These are phyloP conservation scores for Rosa chinensis DNA, from an alignment of 306 rosid genomes.

Conservation along the genomic window DNA sequence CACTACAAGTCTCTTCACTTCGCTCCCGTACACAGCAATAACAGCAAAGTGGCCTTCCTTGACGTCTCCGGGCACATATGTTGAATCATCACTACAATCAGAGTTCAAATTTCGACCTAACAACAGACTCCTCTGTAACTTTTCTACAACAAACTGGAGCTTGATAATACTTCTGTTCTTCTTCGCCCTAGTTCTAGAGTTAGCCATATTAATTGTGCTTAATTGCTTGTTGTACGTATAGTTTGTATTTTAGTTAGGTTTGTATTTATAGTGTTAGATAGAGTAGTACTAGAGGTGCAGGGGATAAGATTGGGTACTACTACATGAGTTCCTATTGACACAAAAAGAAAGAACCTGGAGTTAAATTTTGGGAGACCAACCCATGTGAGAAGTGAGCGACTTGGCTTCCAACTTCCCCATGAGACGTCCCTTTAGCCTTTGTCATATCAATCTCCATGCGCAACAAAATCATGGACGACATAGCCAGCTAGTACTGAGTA, in stretches of 20 bases:
- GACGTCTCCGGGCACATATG: constrained; percentile 63
- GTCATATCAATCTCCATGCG: constrained; percentile 37
- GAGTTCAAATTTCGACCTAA: constrained; percentile 22
- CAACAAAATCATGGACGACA: constrained; percentile 18
- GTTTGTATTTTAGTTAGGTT: background rate
- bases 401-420: constrained; percentile 29
- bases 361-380: constrained; percentile 43
- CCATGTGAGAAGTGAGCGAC: constrained; percentile 47
- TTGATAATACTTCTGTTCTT: constrained; percentile 44
- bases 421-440: constrained; percentile 50
- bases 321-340: background rate
- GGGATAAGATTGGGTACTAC: constrained; percentile 29
- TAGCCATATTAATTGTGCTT: constrained; percentile 38
- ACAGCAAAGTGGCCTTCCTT: constrained; percentile 87
- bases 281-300: background rate
- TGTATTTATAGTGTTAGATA: constrained; percentile 10
- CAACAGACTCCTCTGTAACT: constrained; percentile 58
- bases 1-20: constrained; percentile 60
- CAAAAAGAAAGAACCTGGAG: background rate
- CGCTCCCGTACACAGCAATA: constrained; percentile 48
- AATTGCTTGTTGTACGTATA: background rate
- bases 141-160: constrained; percentile 54
- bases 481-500: background rate
- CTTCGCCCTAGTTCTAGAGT: constrained; percentile 27
- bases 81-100: constrained; percentile 14